These are phyloP conservation scores for Aspergillus vadensis DNA, from an alignment of 2,329 filamentous ascomycete genomes.

Conservation along the genomic window DNA sequence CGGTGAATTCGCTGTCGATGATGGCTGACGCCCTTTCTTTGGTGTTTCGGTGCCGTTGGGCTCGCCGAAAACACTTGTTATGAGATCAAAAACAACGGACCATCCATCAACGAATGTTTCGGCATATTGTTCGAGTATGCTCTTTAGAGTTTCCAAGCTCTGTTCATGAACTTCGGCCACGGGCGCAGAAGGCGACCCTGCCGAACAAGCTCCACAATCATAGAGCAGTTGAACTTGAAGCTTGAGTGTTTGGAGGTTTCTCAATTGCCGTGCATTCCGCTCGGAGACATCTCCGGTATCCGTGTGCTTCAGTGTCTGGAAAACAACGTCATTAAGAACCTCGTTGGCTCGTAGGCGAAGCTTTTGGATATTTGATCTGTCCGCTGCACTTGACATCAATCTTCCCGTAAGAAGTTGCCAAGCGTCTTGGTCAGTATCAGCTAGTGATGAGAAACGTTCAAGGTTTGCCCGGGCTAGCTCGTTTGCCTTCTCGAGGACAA, in stretches of 20 bases:
- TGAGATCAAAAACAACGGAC: slow-evolving; percentile 81
- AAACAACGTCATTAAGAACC: slow-evolving; percentile 54
- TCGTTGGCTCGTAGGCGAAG: slow-evolving; percentile 59
- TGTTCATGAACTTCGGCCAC: slow-evolving; percentile 80
- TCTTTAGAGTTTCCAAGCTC: slow-evolving; percentile 76
- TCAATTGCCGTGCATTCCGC: slow-evolving; percentile 67
- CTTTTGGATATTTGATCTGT: slow-evolving; percentile 39
- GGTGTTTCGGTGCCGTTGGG: slow-evolving; percentile 24
- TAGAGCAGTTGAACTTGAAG: slow-evolving; percentile 64
- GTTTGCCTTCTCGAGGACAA: slow-evolving; percentile 71
- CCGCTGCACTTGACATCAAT: slow-evolving; percentile 51
- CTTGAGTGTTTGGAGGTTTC: slow-evolving; percentile 68
- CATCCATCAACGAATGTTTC: slow-evolving; percentile 82
- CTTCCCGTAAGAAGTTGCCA: slow-evolving; percentile 69
- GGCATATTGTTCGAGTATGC: slow-evolving; percentile 82
- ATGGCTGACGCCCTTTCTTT: slow-evolving; percentile 21
- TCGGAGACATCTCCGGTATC: slow-evolving; percentile 45
- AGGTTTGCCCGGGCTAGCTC: slow-evolving; percentile 75
- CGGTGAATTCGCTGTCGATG: slow-evolving; percentile 55
- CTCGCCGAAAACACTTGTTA: slow-evolving; percentile 74
- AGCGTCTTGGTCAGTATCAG: slow-evolving; percentile 65
- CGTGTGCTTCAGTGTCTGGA: slow-evolving; percentile 46
- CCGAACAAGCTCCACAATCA: slow-evolving; percentile 53
- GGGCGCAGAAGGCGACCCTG: slow-evolving; percentile 61
- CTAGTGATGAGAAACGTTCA: slow-evolving; percentile 68